A percentile compares a stretch with the other conserved stretches of the same genome.
Conservation (phyloP, 2,329 filamentous ascomycete genomes). For the Pseudocercospora vitis region DNA sequence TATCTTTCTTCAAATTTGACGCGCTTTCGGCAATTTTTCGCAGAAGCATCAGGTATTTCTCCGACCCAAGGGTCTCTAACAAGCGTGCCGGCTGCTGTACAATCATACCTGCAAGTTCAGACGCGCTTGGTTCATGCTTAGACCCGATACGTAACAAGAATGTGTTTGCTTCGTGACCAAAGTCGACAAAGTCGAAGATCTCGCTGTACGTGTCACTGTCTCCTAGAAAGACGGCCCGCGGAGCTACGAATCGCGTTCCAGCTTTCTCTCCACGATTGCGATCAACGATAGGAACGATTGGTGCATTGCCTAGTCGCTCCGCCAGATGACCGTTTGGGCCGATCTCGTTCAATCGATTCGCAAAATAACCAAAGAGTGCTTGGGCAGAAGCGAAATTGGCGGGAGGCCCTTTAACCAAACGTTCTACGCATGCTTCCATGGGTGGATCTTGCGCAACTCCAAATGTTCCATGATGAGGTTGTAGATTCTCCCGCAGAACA, state of each 20-base stretch:
- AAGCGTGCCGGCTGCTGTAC: slow-evolving; percentile 80
- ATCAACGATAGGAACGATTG: slow-evolving; percentile 67
- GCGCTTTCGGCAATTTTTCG: slow-evolving; percentile 76
- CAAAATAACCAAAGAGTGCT: slow-evolving; percentile 79
- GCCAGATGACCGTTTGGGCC: slow-evolving; percentile 56
- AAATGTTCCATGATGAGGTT: slow-evolving; percentile 78
- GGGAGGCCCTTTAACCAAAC: slow-evolving; percentile 71
- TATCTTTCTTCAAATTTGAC: slow-evolving; percentile 71
- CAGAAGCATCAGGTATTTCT: slow-evolving; percentile 84
- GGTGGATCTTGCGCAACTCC: slow-evolving; percentile 81
- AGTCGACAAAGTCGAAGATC: slow-evolving; percentile 97
- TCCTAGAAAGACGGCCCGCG: slow-evolving; percentile 78
- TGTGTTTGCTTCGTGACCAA: slow-evolving; percentile 79
- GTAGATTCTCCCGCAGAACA: slow-evolving; percentile 73
- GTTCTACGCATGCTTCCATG: slow-evolving; percentile 72
- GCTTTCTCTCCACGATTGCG: slow-evolving; percentile 24
- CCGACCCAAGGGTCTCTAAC: slow-evolving; percentile 74
- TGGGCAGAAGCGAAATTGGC: slow-evolving; percentile 64
- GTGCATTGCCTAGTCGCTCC: slow-evolving; percentile 61
- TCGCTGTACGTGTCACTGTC: slow-evolving; percentile 71
- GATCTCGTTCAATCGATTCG: slow-evolving; percentile 72
- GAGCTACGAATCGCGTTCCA: slow-evolving; percentile 59
- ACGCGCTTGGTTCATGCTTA: slow-evolving; percentile 83
- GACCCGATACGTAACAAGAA: slow-evolving; percentile 88
- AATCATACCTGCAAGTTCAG: slow-evolving; percentile 81